A percentile compares a stretch with the other conserved stretches of the same genome.
These are phyloP conservation scores for Hordeum pubiflorum DNA, from an alignment of 202 grass and related monocot species.

Conservation along the genomic window DNA sequence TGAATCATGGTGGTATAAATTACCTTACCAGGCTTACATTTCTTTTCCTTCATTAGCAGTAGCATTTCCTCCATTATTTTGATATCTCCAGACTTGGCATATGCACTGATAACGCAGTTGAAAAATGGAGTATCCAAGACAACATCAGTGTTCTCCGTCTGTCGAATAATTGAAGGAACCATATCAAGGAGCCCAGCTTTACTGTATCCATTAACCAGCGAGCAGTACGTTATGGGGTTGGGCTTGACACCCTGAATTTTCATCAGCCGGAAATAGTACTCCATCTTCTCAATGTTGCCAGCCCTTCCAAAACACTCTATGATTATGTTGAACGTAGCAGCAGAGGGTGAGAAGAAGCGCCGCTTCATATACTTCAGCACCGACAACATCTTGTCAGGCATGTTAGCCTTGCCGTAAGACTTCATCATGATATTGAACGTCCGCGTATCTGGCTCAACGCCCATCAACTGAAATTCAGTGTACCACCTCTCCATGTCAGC, in stretches of 20 bases:
- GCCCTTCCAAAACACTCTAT: constrained; percentile 69
- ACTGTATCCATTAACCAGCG: constrained; percentile 58
- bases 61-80: constrained; percentile 92
- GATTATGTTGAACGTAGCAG: constrained; percentile 62
- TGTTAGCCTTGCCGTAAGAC: constrained; percentile 59
- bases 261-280: constrained; percentile 78
- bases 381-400: constrained; percentile 53
- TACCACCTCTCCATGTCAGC: constrained; percentile 80
- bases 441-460: constrained; percentile 57
- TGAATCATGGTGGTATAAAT: constrained; percentile 67
- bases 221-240: constrained; percentile 29
- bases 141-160: constrained; percentile 77
- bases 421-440: constrained; percentile 86
- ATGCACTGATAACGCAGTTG: constrained; percentile 73
- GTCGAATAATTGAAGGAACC: constrained; percentile 66
- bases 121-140: constrained; percentile 80
- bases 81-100: constrained; percentile 55
- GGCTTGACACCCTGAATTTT: constrained; percentile 68
- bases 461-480: constrained; percentile 70
- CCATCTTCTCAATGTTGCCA: constrained; percentile 80
- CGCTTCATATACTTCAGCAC: constrained; percentile 72
- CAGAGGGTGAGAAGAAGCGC: constrained; percentile 43
- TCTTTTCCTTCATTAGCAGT: constrained; percentile 74
- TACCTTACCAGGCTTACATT: constrained; percentile 57
- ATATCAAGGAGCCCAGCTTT: constrained; percentile 61